A percentile compares a stretch with the other conserved stretches of the same genome.
Conservation (phyloP, 257 asterid species). For the Handroanthus guayacan region DNA sequence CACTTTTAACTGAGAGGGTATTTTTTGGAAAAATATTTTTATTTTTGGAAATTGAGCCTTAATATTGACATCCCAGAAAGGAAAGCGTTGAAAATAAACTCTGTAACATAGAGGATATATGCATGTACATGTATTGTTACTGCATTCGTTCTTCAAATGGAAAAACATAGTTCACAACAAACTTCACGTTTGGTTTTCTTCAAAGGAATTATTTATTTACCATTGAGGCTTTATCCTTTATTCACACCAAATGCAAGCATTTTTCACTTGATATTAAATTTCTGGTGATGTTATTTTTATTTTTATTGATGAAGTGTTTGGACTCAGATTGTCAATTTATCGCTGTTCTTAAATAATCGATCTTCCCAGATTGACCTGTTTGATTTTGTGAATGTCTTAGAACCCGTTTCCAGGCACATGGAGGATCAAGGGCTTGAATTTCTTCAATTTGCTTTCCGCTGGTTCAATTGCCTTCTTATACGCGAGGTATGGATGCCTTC, state of each 20-base stretch:
- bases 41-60: neutral
- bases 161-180: neutral
- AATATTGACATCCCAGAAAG: neutral
- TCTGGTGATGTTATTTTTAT: neutral
- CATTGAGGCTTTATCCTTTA: neutral
- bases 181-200: neutral
- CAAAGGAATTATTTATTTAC: neutral
- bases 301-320: constrained; percentile 4
- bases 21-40: neutral
- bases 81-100: neutral
- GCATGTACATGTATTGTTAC: too few relatives aligned
- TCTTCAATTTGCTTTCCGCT: constrained; percentile 99
- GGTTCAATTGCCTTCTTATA: constrained; percentile 97
- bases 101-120: neutral
- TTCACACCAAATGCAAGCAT: constrained; percentile 10
- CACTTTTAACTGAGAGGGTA: too few relatives aligned
- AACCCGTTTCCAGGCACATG: constrained; percentile 85
- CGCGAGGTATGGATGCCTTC: constrained; percentile 75
- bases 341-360: neutral
- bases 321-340: constrained; percentile 7
- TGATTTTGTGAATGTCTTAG: constrained; percentile 45
- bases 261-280: neutral
- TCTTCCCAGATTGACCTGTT: constrained; percentile 14
- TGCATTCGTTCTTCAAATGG: neutral
- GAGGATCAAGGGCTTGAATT: constrained; percentile 98